These are phyloP conservation scores for Gossypium lobatum DNA, from an alignment of 441 rosid genomes.

Conservation along the genomic window DNA sequence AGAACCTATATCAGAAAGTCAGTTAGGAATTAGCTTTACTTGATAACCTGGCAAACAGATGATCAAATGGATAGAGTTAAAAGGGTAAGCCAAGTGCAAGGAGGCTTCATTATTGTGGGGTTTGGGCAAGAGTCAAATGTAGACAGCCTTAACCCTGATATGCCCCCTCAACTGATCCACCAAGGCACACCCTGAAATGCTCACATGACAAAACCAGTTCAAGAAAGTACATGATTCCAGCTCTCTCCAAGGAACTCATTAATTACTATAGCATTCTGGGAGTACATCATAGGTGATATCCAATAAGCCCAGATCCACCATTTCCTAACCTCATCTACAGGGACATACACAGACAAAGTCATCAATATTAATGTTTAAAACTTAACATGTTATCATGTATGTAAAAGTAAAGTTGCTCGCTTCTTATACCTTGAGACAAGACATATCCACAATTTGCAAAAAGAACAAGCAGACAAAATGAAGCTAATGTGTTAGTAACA, in stretches of 20 bases:
- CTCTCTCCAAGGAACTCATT: constrained; percentile 67
- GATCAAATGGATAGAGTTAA: neutral
- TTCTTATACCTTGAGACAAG: constrained; percentile 36
- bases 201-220: neutral
- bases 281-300: constrained; percentile 76
- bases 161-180: neutral
- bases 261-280: constrained; percentile 48
- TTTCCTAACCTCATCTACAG: constrained; percentile 39
- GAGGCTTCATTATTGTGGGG: neutral
- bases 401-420: neutral
- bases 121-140: constrained; percentile 17
- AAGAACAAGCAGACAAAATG: constrained; percentile 35
- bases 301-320: constrained; percentile 83
- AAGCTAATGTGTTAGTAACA: constrained; percentile 47
- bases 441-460: constrained; percentile 47
- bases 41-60: neutral
- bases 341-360: neutral
- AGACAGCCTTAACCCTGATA: neutral
- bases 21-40: neutral
- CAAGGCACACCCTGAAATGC: neutral
- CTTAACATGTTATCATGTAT: neutral
- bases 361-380: neutral
- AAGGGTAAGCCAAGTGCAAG: neutral
- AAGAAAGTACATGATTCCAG: constrained; percentile 52
- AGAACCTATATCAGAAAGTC: constrained; percentile 8